Conservation (phyloP, 1,284 basidiomycete genomes). For the Sanghuangporus baumii region DNA sequence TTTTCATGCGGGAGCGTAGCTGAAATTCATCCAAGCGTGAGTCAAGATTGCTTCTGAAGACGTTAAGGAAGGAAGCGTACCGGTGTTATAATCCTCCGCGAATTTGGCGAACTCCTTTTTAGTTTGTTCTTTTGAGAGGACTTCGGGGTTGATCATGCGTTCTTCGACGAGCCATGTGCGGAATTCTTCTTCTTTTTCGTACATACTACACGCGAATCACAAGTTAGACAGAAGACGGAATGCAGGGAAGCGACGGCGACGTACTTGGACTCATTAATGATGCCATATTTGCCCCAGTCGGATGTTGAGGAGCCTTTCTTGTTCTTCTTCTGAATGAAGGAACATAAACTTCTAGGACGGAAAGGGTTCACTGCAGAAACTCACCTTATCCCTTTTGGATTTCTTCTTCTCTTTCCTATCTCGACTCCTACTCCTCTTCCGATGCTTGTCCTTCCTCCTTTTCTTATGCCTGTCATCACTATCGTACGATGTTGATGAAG, state of each 20-base stretch:
- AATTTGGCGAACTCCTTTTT: constrained; percentile 79
- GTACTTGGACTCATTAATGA: constrained; percentile 79
- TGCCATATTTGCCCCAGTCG: constrained; percentile 86
- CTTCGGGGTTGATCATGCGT: constrained; percentile 82
- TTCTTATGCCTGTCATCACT: constrained; percentile 37
- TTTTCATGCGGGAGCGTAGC: constrained; percentile 89
- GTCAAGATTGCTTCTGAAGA: background rate
- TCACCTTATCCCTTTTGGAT: constrained; percentile 52
- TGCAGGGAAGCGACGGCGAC: constrained; percentile 28
- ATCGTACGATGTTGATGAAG: constrained; percentile 22
- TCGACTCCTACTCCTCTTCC: constrained; percentile 34
- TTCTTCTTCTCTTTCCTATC: constrained; percentile 58
- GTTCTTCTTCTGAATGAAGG: constrained; percentile 42
- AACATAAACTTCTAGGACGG: background rate
- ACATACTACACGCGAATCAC: constrained; percentile 44
- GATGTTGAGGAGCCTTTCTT: constrained; percentile 47
- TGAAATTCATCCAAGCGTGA: constrained; percentile 24
- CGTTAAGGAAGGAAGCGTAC: constrained; percentile 32
- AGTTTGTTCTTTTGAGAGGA: constrained; percentile 74
- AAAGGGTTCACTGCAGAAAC: background rate
- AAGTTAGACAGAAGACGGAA: background rate
- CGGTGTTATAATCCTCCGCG: constrained; percentile 86
- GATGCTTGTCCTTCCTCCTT: constrained; percentile 39
- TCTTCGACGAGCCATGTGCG: constrained; percentile 89
- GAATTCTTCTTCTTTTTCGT: constrained; percentile 78